A percentile compares a stretch with the other conserved stretches of the same genome.
phyloP scores from a whole-genome alignment of 805 yeast genomes.

The Yamadazyma ubonensis region DNA sequence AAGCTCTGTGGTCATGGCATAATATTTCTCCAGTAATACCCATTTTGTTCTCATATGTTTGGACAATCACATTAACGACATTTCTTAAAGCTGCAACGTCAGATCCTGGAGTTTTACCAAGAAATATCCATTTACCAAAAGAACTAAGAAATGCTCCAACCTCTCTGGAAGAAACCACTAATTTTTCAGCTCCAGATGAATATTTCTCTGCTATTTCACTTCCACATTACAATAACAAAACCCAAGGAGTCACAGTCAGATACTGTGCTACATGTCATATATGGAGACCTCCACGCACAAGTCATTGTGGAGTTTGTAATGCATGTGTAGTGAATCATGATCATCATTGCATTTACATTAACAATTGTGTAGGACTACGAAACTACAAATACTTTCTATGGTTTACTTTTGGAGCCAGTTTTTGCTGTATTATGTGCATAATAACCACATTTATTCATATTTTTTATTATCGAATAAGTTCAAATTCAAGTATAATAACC shows the following conservation, averaged over 20 bases:
- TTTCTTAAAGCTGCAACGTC: conserved; percentile 53
- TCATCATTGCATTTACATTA: conserved; percentile 69
- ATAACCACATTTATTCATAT: conserved; percentile 22
- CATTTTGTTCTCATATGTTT: conserved; percentile 56
- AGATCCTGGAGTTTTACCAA: conserved; percentile 73
- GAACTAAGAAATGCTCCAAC: conserved; percentile 9
- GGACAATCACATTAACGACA: conserved; percentile 49
- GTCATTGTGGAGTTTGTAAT: conserved; percentile 70
- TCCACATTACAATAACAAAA: conserved; percentile 38
- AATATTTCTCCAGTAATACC: conserved; percentile 55
- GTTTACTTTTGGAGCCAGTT: conserved; percentile 26
- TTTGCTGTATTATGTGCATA: conserved; percentile 21
- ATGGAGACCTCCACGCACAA: conserved; percentile 72
- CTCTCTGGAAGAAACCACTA: conserved; percentile 40
- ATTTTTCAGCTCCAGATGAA: conserved; percentile 47
- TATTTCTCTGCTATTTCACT: conserved; percentile 50
- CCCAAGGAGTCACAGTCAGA: conserved; percentile 44
- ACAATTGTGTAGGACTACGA: conserved; percentile 42
- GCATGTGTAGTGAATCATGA: conserved; percentile 65
- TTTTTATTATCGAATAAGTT: conserved; percentile 20
- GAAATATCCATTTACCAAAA: conserved; percentile 56
- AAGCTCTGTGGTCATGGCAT: conserved; percentile 56
- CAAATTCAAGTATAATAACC: conserved; percentile 35
- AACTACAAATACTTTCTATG: conserved; percentile 37
- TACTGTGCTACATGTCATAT: conserved; percentile 54